Evolutionary conservation across 805 yeast species (phyloP).

Genomic region (Candida berthetii): DNA sequence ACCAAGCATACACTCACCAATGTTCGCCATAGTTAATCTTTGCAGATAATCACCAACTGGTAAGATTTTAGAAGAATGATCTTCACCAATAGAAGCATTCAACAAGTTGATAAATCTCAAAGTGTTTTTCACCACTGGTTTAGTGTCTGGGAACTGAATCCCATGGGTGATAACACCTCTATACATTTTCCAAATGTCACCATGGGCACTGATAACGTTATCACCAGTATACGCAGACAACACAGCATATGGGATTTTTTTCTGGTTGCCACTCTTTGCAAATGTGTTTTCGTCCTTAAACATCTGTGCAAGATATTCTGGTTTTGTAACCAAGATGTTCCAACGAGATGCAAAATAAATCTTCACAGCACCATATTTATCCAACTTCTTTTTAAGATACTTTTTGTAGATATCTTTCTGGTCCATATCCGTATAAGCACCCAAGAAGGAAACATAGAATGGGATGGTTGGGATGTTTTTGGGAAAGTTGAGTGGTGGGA

Average conservation of each 20-base stretch:
- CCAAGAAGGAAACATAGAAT: conserved; percentile 47
- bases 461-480: conserved; percentile 55
- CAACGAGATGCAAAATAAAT: conserved; percentile 56
- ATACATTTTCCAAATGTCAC: conserved; percentile 42
- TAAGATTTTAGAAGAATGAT: conserved; percentile 6
- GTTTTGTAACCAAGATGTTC: conserved; percentile 48
- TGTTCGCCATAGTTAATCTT: conserved; percentile 39
- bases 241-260: conserved; percentile 50
- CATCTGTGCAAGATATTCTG: conserved; percentile 37
- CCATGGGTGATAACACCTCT: conserved; percentile 39
- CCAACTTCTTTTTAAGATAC: conserved; percentile 38
- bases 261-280: conserved; percentile 56
- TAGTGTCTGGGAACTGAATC: conserved; percentile 40
- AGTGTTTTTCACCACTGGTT: conserved; percentile 33
- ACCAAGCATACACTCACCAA: conserved; percentile 45
- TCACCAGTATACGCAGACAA: conserved; percentile 53
- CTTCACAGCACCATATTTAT: conserved; percentile 51
- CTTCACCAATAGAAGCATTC: conserved; percentile 8
- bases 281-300: conserved; percentile 42
- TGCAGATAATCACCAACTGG: conserved; percentile 37
- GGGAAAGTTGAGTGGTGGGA: conserved; percentile 49
- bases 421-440: conserved; percentile 36
- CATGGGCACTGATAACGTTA: conserved; percentile 55
- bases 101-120: conserved; percentile 24
- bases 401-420: conserved; percentile 39